Evolutionary conservation across 2,329 filamentous ascomycete species (phyloP), one percentile per base, ranked within the genome.

Genomic region (Clarireedia sp.): DNA sequence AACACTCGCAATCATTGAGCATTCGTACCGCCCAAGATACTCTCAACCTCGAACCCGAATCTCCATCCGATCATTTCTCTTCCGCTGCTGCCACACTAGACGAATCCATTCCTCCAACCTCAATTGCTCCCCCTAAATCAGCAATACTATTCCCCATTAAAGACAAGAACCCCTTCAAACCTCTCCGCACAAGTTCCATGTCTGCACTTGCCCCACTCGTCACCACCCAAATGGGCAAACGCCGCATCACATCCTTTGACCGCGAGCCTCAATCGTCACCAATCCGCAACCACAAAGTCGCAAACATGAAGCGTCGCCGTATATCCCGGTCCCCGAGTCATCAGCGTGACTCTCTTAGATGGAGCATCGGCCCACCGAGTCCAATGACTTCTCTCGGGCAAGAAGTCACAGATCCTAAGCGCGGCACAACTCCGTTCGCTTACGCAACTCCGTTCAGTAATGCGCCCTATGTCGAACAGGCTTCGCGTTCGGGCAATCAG

Each of bases 401-500:
- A n/a, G 62, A 64, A 3, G 37, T 48, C 0, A 23, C 66, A 57
- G 37, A 67, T n/a, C 44, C 41, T 3, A 57, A 73, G 37, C 55
- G 68, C 54, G 70, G 76, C 12, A 82, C 78, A 0, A 86, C 85
- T 0, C 76, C 76, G 2, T 83, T 83, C 60, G 83, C 82, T n/a
- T 90, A 90, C 64, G 85, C 86, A 2, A 91, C 87, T 0, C 87
- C 87, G 0, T 77, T 85, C 66, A 90, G 86, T 64, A 85, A 83
- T 58, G 79, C 75, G 3, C 75, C 80, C 2, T 69, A 66, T 48
- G 55, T 64, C 3, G 64, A 65, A 1, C 19, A 3, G 26, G 17
- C 44, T 41, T 46, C 36, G 55, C 61, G 19, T 5, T 57, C 23
- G 1, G 43, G 12, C 10, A 16, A 56, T 24, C 43, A 55, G 43